Percentiles rank a stretch among this genome's conserved stretches.
phyloP scores from a whole-genome alignment of 495 filamentous ascomycete species.

The Neurospora sp. region DNA sequence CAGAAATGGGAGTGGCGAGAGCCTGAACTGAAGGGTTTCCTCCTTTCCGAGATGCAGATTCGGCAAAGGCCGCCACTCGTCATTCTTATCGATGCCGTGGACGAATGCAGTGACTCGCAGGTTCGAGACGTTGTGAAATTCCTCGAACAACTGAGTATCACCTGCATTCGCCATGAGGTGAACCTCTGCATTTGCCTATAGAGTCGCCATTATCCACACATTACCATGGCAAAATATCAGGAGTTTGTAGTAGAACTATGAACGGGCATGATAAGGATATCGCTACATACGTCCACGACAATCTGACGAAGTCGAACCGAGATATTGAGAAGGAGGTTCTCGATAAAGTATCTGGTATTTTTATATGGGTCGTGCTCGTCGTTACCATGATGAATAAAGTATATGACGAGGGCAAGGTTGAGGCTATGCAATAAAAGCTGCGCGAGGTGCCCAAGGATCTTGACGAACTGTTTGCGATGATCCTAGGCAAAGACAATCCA shows the following conservation, averaged over 20 bases:
- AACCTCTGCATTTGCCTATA: slow-evolving; percentile 12
- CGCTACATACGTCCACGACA: background rate
- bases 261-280: slow-evolving; percentile 1
- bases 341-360: slow-evolving; percentile 10
- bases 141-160: too few relatives aligned
- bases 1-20: too few relatives aligned
- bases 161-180: rapidly evolving
- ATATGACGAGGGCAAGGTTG: slow-evolving; percentile 13
- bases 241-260: slow-evolving; percentile 3
- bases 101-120: too few relatives aligned
- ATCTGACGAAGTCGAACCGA: background rate
- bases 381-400: slow-evolving; percentile 23
- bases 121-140: too few relatives aligned
- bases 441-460: background rate
- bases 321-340: slow-evolving; percentile 1
- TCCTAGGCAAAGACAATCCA: background rate
- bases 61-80: too few relatives aligned
- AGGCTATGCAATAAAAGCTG: slow-evolving; percentile 2
- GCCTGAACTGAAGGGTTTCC: too few relatives aligned
- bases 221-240: slow-evolving; percentile 4
- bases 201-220: slow-evolving; percentile 24
- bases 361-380: slow-evolving; percentile 23
- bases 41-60: too few relatives aligned
- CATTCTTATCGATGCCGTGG: too few relatives aligned
- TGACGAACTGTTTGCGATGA: background rate